Base-by-base conservation (phyloP, 306 rosid genomes). In the Lathyrus aphaca region DNA sequence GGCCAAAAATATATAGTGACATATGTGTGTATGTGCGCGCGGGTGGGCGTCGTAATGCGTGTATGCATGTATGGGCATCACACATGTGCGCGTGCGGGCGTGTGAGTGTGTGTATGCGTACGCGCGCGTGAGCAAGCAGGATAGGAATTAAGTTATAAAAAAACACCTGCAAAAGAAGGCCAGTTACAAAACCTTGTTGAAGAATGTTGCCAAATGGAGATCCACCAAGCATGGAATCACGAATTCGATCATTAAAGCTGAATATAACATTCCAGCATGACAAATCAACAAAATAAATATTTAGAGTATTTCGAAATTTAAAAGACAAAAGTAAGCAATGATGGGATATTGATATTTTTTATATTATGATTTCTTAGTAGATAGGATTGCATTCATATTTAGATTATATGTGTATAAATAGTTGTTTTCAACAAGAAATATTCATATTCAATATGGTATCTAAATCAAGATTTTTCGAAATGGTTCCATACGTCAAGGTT, bases 201-300 rank as follows among this genome's bases (percentile, higher is more conserved):
- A 90, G 97, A 81, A 97, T 92, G 85, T 85, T 76, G 58, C 97
- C 97, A 86, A 94, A 94, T 42, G 97, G 98, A 85, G 97, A 90
- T 67, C 98, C 97, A 82, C 98, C 98, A 68, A 90, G 91, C 54
- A 85, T 44, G 16, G 97, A 96, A 80, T 94, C 97, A 32, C 96
- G 96, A 70, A 94, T 89, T 60, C 98, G 98, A 77, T 94, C 98
- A 46, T 90, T 94, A 62, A 94, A 94, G 81, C 98, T 94, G 81
- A 64, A 66, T 75, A 67, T 68, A 39, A 50, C 73, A 44, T 17
- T 46, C 68, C 72, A 76, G 73, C 71, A 69, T 38, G 29, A 79
- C 51, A 78, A 40, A 42, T 61, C 49, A 37, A 50, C 69, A 66
- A 29, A 51, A 59, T 13, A 61, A 55, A 56, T n/a, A 23, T 57